phyloP scores from a whole-genome alignment of 352 stramenopile species.

The Aphanomyces cochlioides region DNA sequence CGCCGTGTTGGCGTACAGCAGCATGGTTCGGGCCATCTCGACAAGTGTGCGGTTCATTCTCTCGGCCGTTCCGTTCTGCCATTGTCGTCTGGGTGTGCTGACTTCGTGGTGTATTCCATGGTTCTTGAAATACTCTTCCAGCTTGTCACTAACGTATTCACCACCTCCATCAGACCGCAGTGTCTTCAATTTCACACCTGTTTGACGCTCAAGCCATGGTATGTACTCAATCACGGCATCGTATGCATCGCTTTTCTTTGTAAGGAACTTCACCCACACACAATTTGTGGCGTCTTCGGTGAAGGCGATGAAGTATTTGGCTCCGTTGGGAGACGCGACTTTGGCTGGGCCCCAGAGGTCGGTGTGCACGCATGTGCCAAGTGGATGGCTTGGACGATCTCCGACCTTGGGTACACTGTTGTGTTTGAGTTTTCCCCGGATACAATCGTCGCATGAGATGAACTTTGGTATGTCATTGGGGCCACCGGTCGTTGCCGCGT shows the following conservation, averaged over 20 bases:
- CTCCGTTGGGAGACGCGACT: slow-evolving; percentile 24
- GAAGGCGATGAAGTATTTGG: slow-evolving; percentile 31
- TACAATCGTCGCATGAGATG: slow-evolving; percentile 34
- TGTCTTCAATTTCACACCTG: slow-evolving; percentile 18
- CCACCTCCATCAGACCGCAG: slow-evolving; percentile 34
- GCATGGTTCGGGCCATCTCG: slow-evolving; percentile 27
- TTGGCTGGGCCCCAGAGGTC: slow-evolving; percentile 31
- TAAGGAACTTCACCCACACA: slow-evolving; percentile 8
- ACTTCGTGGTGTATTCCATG: slow-evolving; percentile 32
- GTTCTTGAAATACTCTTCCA: slow-evolving; percentile 17
- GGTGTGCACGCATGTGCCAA: slow-evolving; percentile 16
- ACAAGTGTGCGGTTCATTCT: slow-evolving; percentile 34
- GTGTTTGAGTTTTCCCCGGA: slow-evolving; percentile 28
- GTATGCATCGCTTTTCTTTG: slow-evolving; percentile 17
- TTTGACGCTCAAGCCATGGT: slow-evolving; percentile 23
- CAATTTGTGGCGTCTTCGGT: slow-evolving; percentile 33
- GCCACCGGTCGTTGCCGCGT: neutral
- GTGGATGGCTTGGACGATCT: slow-evolving; percentile 29
- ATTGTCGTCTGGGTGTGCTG: slow-evolving; percentile 21
- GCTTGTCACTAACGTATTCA: slow-evolving; percentile 30
- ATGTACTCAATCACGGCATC: slow-evolving; percentile 24
- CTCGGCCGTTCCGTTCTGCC: slow-evolving; percentile 33
- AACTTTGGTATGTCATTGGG: slow-evolving; percentile 24
- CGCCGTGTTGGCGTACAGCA: slow-evolving; percentile 20
- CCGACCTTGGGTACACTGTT: slow-evolving; percentile 16